A percentile compares a stretch with the other conserved stretches of the same genome.
These are phyloP conservation scores for Fraxinus angustifolia DNA, from an alignment of 305 asterid genomes.

Conservation along the genomic window DNA sequence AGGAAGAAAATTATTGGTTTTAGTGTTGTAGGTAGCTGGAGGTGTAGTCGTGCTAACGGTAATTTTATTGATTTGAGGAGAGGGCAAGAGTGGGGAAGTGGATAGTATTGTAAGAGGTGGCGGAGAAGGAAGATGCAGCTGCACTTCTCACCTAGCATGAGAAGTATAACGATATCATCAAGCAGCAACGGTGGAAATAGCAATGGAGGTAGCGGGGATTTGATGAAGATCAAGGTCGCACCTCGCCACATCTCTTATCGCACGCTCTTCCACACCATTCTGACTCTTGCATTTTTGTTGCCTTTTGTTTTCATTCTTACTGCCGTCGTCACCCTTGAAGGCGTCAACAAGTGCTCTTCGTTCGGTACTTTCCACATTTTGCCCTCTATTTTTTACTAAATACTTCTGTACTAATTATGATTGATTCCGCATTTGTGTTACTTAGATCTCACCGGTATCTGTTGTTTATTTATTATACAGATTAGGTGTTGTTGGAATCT, in stretches of 20 bases:
- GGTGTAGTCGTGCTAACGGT: slow-evolving; percentile 20
- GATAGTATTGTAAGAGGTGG: slow-evolving; percentile 36
- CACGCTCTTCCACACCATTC: slow-evolving; percentile 79
- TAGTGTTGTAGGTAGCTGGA: slow-evolving; percentile 22
- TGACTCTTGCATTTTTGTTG: slow-evolving; percentile 82
- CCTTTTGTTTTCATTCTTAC: slow-evolving; percentile 95
- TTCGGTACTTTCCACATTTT: slow-evolving; percentile 50
- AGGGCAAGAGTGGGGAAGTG: slow-evolving; percentile 33
- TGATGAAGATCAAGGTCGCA: slow-evolving; percentile 97
- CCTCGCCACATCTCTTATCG: slow-evolving; percentile 88
- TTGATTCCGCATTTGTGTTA: neutral
- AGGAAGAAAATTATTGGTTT: slow-evolving; percentile 19
- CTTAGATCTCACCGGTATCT: slow-evolving; percentile 21
- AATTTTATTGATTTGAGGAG: slow-evolving; percentile 33
- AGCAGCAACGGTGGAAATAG: slow-evolving; percentile 58
- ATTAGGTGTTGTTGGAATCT: neutral
- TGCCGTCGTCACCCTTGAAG: slow-evolving; percentile 93
- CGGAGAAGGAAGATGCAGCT: slow-evolving; percentile 67
- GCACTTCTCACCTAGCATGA: slow-evolving; percentile 14
- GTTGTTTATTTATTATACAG: neutral
- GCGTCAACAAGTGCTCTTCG: slow-evolving; percentile 97
- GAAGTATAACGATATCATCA: slow-evolving; percentile 44
- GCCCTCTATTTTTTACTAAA: neutral
- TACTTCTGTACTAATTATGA: slow-evolving; percentile 2
- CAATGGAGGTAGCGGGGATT: slow-evolving; percentile 73